Evolutionary conservation across 306 rosid species (phyloP), one percentile per base, ranked within the genome.

Genomic region (Echinosophora koreensis): DNA sequence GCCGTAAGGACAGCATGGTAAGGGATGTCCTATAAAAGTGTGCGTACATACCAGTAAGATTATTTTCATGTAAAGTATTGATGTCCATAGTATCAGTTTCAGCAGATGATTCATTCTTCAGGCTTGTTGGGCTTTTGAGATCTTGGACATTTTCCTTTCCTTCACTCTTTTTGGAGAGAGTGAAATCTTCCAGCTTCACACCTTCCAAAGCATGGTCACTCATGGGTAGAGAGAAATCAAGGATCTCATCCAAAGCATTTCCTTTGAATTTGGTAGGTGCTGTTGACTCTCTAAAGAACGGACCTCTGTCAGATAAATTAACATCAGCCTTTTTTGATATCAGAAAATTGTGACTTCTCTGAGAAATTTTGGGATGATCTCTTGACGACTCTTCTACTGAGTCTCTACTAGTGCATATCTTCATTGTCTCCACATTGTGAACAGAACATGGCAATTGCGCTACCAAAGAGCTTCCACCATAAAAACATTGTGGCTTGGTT

Each of bases 21-120:
- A 32, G 44, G 28, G 17, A 73, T 68, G 38, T 60, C 61, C 27
- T 61, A 60, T 38, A 22, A 69, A 57, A 15, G 60, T 62, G 63
- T n/a, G 46, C 38, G 49, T 35, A 60, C 32, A 65, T 88, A 95
- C 99, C 96, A 39, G 87, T 69, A 67, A 65, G 82, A 73, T 63
- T 74, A 81, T 88, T 86, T 77, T 84, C 87, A 74, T 44, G 90
- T 39, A 85, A 86, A 58, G 82, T 82, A 81, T 84, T 81, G 49
- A 92, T 86, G 81, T 87, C 91, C 97, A 95, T 83, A 60, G 87
- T 70, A 82, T 83, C 88, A 67, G 94, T 91, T 74, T 90, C 94
- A 75, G 97, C 85, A 55, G 96, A 92, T 60, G 96, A 92, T 79
- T 87, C 93, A 37, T 87, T 86, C 80, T 62, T 82, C 86, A 79